Evolutionary conservation across 495 filamentous ascomycete genomes (phyloP).

Genomic region (Neurospora hispaniola): DNA sequence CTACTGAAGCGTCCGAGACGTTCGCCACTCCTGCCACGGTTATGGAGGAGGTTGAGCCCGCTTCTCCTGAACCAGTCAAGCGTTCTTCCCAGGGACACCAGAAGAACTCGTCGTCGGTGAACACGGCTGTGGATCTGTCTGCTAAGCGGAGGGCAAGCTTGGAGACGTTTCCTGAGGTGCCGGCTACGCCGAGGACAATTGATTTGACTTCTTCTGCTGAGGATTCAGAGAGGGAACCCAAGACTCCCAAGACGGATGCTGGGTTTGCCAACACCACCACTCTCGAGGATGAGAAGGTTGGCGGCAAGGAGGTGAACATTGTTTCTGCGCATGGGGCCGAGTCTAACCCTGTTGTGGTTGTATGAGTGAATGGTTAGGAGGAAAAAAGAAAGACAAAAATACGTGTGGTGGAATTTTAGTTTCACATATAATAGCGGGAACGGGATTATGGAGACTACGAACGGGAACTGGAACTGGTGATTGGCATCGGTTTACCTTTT

Average conservation of each 20-base stretch:
- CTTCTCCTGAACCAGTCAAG: neutral
- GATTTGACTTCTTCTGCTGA: conserved; percentile 19
- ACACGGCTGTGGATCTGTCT: conserved; percentile 14
- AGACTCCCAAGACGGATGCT: conserved; percentile 18
- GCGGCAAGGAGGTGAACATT: conserved; percentile 7
- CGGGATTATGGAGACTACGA: neutral
- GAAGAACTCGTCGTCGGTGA: conserved; percentile 24
- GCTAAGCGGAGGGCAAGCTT: neutral
- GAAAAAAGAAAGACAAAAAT: neutral
- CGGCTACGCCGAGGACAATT: conserved; percentile 9
- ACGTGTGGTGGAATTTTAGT: neutral
- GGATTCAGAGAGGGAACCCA: conserved; percentile 21
- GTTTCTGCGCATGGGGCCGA: neutral
- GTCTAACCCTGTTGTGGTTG: conserved; percentile 2
- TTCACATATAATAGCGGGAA: neutral
- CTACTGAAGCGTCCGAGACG: conserved; percentile 7
- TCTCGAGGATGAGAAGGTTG: neutral
- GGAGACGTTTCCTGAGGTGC: conserved; percentile 2
- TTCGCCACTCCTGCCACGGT: conserved; percentile 1
- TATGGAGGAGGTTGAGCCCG: conserved; percentile 2
- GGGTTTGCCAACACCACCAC: neutral
- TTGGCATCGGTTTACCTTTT: neutral
- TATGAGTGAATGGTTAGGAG: neutral
- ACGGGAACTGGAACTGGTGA: neutral
- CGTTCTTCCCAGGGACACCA: conserved; percentile 11